Evolutionary conservation across 2,329 filamentous ascomycete species (phyloP).

Genomic region (Curvularia hawaiiensis): DNA sequence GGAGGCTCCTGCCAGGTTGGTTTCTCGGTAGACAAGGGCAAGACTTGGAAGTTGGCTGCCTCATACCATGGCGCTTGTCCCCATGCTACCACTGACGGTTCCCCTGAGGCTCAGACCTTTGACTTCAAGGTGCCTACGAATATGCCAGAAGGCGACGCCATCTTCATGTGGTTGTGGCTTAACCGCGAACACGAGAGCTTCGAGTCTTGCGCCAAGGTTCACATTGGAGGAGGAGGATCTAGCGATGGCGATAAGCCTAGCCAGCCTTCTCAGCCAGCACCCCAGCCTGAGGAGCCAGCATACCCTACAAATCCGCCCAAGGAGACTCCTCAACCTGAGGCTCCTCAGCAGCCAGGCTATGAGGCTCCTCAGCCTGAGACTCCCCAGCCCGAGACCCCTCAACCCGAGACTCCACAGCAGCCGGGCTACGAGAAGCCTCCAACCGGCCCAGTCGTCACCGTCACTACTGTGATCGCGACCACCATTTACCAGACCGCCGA

Average conservation of each 20-base stretch:
- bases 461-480: constrained; percentile 13
- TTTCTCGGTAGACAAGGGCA: constrained; percentile 51
- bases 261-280: constrained; percentile 15
- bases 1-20: constrained; percentile 56
- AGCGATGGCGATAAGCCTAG: constrained; percentile 8
- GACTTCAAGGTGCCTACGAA: constrained; percentile 53
- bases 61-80: constrained; percentile 57
- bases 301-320: constrained; percentile 19
- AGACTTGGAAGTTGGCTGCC: constrained; percentile 52
- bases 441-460: constrained; percentile 9
- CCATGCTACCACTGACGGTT: constrained; percentile 46
- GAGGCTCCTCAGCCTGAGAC: constrained; percentile 7
- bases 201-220: constrained; percentile 54
- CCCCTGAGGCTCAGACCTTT: constrained; percentile 51
- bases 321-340: constrained; percentile 7
- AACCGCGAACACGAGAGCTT: constrained; percentile 51
- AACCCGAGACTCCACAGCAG: constrained; percentile 8
- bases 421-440: constrained; percentile 6
- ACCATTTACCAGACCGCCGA: constrained; percentile 13
- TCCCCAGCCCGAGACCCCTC: neutral
- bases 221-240: constrained; percentile 42
- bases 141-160: constrained; percentile 48
- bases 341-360: constrained; percentile 1
- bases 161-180: constrained; percentile 57
- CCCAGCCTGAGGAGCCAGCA: constrained; percentile 1